Evolutionary conservation across 371 early-diverging fungal genomes (phyloP), one percentile per base, ranked within the genome.

Genomic region (Apophysomyces elegans): DNA sequence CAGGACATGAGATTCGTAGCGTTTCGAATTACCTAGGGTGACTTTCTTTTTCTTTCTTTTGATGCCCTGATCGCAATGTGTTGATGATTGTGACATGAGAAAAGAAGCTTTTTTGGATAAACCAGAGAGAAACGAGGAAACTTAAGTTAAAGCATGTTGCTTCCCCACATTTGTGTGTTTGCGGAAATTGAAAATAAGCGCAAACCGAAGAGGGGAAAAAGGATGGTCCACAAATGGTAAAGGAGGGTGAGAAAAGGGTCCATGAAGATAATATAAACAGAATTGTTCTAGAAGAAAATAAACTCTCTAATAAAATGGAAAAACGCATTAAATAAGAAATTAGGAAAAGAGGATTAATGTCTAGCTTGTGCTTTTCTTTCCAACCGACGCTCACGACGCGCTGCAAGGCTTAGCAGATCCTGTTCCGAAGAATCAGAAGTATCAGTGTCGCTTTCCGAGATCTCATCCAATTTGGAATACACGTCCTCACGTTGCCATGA

Each of bases 11-110:
- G 32, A 7, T 4, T 16, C 43, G 37, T 4, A 41, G 57, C 21
- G 37, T 6, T 14, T 50, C 36, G 7, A 43, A 26, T 44, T 67
- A 67, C 67, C 67, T 32, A 67, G 39, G 35, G 67, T 62, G 21
- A 67, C 67, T 41, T 67, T 67, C 56, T 67, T 67, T 13, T 62
- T 62, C 37, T 67, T 67, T 43, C 61, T 39, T 13, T 67, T 67
- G 35, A 39, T 43, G 12, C 43, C 50, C 26, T 38, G 66, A 54
- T 66, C 66, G 43, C 26, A 35, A 59, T 43, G 45, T 26, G 32
- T 26, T n/a, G 13, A n/a, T 18, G 39, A 59, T 32, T n/a, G 63
- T 36, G 63, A 37, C 54, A 62, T 63, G 45, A 54, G 16, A 38
- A 56, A 62, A 37, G 37, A 46, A 41, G 38, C 41, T 50, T 63